Evolutionary conservation across 768 basidiomycete genomes (phyloP).

Genomic region (Lanmaoa rubissima): DNA sequence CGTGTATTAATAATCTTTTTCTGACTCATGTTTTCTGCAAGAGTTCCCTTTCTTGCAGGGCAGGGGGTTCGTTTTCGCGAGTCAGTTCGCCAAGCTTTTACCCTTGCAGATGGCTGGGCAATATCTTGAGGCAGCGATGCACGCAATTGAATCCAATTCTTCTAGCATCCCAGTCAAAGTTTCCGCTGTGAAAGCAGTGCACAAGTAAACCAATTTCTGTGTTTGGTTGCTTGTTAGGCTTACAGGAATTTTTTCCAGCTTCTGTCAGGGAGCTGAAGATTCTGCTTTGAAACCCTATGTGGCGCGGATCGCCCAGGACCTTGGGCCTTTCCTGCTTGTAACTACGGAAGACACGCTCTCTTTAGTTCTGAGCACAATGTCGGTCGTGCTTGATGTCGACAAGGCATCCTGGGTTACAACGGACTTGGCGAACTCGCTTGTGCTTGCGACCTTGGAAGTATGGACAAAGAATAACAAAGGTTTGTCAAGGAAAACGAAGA

Average conservation of each 20-base stretch:
- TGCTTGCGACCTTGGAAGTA: constrained; percentile 66
- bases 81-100: constrained; percentile 76
- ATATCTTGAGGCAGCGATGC: constrained; percentile 84
- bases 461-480: constrained; percentile 90
- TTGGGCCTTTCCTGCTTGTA: constrained; percentile 78
- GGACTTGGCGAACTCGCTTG: constrained; percentile 65
- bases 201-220: constrained; percentile 62
- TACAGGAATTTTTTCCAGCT: constrained; percentile 42
- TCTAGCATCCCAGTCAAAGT: constrained; percentile 88
- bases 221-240: neutral
- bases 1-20: neutral
- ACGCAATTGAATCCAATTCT: constrained; percentile 72
- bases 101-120: constrained; percentile 73
- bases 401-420: constrained; percentile 68
- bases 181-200: constrained; percentile 89
- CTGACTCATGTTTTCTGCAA: constrained; percentile 28
- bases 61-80: constrained; percentile 91
- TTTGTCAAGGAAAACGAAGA: constrained; percentile 24
- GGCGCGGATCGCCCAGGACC: constrained; percentile 70
- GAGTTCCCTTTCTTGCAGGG: constrained; percentile 94
- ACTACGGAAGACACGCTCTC: constrained; percentile 88
- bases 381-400: constrained; percentile 73
- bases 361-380: constrained; percentile 82
- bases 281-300: constrained; percentile 62
- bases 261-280: constrained; percentile 61